phyloP scores from a whole-genome alignment of 2,329 filamentous ascomycete genomes.

The Bipolaris cookei region DNA sequence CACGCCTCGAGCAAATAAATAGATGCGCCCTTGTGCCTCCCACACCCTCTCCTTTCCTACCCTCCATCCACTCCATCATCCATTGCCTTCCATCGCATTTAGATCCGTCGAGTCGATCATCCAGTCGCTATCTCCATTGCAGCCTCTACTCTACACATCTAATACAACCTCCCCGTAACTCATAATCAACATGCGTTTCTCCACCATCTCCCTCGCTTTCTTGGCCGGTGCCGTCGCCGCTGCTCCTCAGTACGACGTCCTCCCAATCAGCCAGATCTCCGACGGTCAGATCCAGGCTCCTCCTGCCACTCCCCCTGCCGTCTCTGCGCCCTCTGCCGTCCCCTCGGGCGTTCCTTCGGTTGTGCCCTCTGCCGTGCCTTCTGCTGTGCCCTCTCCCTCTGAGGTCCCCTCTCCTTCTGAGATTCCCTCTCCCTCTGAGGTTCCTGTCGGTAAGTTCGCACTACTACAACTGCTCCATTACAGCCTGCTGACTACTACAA shows the following conservation, averaged over 20 bases:
- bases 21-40: conserved; percentile 6
- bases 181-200: conserved; percentile 43
- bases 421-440: conserved; percentile 10
- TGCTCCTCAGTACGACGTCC: conserved; percentile 32
- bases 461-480: background rate
- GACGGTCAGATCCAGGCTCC: conserved; percentile 49
- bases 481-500: background rate
- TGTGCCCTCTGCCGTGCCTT: background rate
- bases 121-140: conserved; percentile 18
- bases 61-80: conserved; percentile 10
- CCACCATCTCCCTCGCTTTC: conserved; percentile 34
- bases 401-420: background rate
- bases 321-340: background rate
- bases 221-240: conserved; percentile 40
- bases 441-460: background rate
- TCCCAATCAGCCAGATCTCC: conserved; percentile 48
- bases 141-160: conserved; percentile 7
- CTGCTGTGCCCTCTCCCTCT: background rate
- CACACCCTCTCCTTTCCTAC: conserved; percentile 16
- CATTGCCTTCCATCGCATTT: conserved; percentile 6
- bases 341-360: background rate
- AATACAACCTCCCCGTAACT: conserved; percentile 8
- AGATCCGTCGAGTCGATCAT: conserved; percentile 23
- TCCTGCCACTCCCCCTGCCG: conserved; percentile 24
- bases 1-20: conserved; percentile 21